These are phyloP conservation scores for Clohesyomyces aquaticus DNA, from an alignment of 495 filamentous ascomycete genomes.

Conservation along the genomic window DNA sequence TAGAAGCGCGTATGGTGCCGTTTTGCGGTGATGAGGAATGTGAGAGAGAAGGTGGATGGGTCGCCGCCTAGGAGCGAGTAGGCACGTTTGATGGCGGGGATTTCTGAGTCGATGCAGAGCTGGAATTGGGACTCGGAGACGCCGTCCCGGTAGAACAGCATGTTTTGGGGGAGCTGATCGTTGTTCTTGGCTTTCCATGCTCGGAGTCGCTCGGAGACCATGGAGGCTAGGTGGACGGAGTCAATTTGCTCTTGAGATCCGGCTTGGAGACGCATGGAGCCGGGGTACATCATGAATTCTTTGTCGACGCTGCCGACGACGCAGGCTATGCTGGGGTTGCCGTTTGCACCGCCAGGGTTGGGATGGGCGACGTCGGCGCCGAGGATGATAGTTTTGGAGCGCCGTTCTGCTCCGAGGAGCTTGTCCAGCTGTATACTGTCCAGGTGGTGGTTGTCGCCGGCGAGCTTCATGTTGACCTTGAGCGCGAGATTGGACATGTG, in stretches of 20 bases:
- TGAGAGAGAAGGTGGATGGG: slow-evolving; percentile 56
- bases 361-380: slow-evolving; percentile 90
- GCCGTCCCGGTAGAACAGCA: slow-evolving; percentile 87
- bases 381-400: slow-evolving; percentile 76
- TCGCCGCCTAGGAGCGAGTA: slow-evolving; percentile 52
- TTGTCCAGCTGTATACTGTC: slow-evolving; percentile 52
- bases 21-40: slow-evolving; percentile 72
- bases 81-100: slow-evolving; percentile 61
- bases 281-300: slow-evolving; percentile 69
- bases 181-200: slow-evolving; percentile 59
- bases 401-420: slow-evolving; percentile 52
- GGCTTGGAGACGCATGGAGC: slow-evolving; percentile 61
- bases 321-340: slow-evolving; percentile 70
- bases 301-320: slow-evolving; percentile 72
- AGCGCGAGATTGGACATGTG: slow-evolving; percentile 75
- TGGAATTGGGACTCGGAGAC: slow-evolving; percentile 84
- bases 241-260: slow-evolving; percentile 60
- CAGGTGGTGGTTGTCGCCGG: slow-evolving; percentile 80
- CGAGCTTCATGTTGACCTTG: slow-evolving; percentile 87
- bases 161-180: slow-evolving; percentile 62
- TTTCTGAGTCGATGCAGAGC: slow-evolving; percentile 58
- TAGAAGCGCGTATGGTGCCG: slow-evolving; percentile 91
- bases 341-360: slow-evolving; percentile 64
- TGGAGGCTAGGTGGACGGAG: slow-evolving; percentile 52
- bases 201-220: slow-evolving; percentile 63